Evolutionary conservation across 306 rosid genomes (phyloP), one percentile per base, ranked within the genome.

Genomic region (Psophocarpus tetragonolobus): DNA sequence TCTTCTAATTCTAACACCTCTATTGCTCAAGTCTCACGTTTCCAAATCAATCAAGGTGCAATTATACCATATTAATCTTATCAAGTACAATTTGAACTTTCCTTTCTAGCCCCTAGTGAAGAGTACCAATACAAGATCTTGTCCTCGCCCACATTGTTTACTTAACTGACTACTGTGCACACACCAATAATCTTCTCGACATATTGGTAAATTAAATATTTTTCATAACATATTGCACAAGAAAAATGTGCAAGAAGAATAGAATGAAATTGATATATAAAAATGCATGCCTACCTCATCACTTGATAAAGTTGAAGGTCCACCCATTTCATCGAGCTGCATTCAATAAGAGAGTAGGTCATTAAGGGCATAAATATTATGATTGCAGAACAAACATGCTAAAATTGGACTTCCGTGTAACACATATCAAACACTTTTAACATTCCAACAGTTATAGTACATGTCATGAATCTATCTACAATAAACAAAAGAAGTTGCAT

Each of bases 321-420:
- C 81, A 47, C 73, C 89, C 58, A 71, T 62, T 64, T 77, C 89
- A 13, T 65, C 79, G 77, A 51, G 81, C 97, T 93, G 67, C 84
- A 82, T 45, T 68, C 53, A 73, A 50, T 60, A 81, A 77, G 63
- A 74, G n/a, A 56, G 71, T 4, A 18, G 50, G 42, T 74, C 48
- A 74, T 21, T 1, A 48, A 41, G 45, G 21, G 67, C 71, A 20
- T 32, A 21, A 67, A 48, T 29, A 64, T 10, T 4, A 17, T 27
- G 32, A 54, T 17, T 48, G 60, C 60, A 56, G 54, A 12, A 24
- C 5, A 56, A 32, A 71, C 24, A 51, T 5, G 20, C 38, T 29
- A 48, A 50, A 50, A 54, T 51, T 24, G 38, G 26, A 64, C 60
- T 72, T 78, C 53, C 7, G 11, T 51, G 36, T 6, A 38, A 62